A percentile compares a stretch with the other conserved stretches of the same genome.
Conservation (phyloP, 768 basidiomycete genomes). For the Lactarius hatsudake region DNA sequence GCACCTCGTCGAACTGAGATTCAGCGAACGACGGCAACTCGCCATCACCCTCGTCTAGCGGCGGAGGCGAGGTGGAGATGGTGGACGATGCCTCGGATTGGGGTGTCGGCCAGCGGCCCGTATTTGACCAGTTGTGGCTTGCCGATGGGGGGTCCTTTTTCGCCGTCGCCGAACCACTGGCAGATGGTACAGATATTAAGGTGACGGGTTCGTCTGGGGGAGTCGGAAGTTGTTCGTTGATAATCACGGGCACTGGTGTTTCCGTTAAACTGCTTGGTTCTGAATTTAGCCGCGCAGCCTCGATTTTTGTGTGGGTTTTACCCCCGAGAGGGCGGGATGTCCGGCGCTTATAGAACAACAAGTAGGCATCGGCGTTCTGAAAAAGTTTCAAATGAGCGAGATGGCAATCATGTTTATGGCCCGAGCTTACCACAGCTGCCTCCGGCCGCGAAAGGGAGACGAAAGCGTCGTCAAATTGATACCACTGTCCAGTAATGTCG, state of each 20-base stretch:
- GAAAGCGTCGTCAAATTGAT: conserved; percentile 95
- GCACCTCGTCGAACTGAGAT: conserved; percentile 36
- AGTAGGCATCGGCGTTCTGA: conserved; percentile 89
- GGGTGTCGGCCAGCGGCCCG: conserved; percentile 36
- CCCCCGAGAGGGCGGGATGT: conserved; percentile 80
- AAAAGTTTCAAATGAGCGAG: conserved; percentile 20
- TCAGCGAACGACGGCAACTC: conserved; percentile 55
- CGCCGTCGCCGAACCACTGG: conserved; percentile 8
- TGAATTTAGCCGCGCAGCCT: conserved; percentile 46
- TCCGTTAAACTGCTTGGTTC: conserved; percentile 6
- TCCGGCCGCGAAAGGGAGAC: conserved; percentile 60
- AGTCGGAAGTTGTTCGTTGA: conserved; percentile 54
- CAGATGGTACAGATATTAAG: conserved; percentile 11
- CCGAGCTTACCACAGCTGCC: conserved; percentile 69
- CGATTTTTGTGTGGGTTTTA: conserved; percentile 68
- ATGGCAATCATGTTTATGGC: background rate
- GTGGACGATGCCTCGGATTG: conserved; percentile 38
- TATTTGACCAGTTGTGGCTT: conserved; percentile 2
- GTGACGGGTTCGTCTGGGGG: conserved; percentile 43
- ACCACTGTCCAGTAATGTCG: conserved; percentile 81
- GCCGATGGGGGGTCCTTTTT: conserved; percentile 10
- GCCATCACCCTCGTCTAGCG: conserved; percentile 42
- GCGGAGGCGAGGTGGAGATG: conserved; percentile 43
- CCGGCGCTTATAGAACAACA: conserved; percentile 92
- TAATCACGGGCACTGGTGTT: conserved; percentile 13